Base-by-base conservation (phyloP, 208 protist genomes). In the Acanthamoeba castellanii region DNA sequence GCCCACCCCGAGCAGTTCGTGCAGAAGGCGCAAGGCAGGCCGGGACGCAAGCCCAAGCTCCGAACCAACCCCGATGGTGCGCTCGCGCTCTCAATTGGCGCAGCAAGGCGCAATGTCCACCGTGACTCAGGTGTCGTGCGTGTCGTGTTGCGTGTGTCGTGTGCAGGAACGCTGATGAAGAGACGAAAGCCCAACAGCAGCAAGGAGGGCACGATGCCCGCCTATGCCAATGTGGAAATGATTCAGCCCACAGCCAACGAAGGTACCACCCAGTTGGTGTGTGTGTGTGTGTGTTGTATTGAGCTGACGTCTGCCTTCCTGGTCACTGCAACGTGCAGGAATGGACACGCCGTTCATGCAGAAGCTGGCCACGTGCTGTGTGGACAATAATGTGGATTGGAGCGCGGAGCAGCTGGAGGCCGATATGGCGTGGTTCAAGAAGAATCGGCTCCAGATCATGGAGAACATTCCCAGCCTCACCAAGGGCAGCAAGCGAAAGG, bases 201-300 rank as follows among this genome's bases (percentile, higher is more conserved):
- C 27, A 96, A 96, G 61, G 92, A 96, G 45, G 95, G 95, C 34
- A 88, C 66, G 25, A 32, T 95, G 45, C 95, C 95, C 25, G 95
- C 92, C 0, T 96, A 96, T 57, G 64, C 91, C 20, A 96, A 96
- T 59, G 95, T 96, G 72, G 85, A 95, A 87, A 93, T 96, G 32
- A 64, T 96, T 22, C 68, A 95, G 27, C 95, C 95, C n/a, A 45
- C 52, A 32, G 55, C 78, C 70, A 22, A 25, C n/a, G 25, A 82
- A 34, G 55, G 34, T 42, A 14, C 34, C 59, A 6, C 66, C 57
- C 92, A 37, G 18, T 76, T 27, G 8, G 66, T 50, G n/a, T 47
- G 5, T 50, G 55, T 78, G 64, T 55, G 30, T 52, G 8, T 25
- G 14, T 55, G 50, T 55, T 0, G 14, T 55, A 6, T 2, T 55